These are phyloP conservation scores for Thelonectria rubi DNA, from an alignment of 2,329 filamentous ascomycete species.

Conservation along the genomic window DNA sequence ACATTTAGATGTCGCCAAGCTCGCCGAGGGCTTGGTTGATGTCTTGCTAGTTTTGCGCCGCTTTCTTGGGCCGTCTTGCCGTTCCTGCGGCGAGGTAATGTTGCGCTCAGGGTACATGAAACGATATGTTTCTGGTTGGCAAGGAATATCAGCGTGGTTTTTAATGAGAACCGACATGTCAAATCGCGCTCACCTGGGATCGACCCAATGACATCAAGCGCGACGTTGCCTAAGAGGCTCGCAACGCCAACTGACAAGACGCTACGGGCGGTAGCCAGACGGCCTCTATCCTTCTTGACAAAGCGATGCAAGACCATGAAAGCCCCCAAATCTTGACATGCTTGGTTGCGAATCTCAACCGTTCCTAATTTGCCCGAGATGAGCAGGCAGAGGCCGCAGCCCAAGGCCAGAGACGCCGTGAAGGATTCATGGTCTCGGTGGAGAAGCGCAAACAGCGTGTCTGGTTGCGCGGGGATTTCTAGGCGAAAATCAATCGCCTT, in stretches of 20 bases:
- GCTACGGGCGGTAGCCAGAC: not conserved
- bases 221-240: not conserved
- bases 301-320: not conserved
- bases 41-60: not conserved
- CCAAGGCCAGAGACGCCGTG: not conserved
- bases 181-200: conserved; percentile 4
- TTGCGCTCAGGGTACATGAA: not conserved
- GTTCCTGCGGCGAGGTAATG: too few relatives aligned
- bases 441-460: not conserved
- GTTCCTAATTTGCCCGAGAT: not conserved
- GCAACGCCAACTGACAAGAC: not conserved
- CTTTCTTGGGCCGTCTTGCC: not conserved
- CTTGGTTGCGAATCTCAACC: not conserved
- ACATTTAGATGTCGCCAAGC: not conserved
- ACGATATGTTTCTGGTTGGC: not conserved
- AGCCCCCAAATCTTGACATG: not conserved
- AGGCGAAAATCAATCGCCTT: not conserved
- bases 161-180: not conserved
- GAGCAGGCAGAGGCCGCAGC: conserved; percentile 11
- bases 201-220: conserved; percentile 1
- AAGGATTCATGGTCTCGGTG: conserved; percentile 5
- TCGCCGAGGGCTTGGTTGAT: not conserved
- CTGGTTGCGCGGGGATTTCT: not conserved
- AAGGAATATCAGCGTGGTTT: too few relatives aligned
- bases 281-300: not conserved